Conservation (phyloP, 2,329 filamentous ascomycete species). For the Paraconiothyrium sp. region DNA sequence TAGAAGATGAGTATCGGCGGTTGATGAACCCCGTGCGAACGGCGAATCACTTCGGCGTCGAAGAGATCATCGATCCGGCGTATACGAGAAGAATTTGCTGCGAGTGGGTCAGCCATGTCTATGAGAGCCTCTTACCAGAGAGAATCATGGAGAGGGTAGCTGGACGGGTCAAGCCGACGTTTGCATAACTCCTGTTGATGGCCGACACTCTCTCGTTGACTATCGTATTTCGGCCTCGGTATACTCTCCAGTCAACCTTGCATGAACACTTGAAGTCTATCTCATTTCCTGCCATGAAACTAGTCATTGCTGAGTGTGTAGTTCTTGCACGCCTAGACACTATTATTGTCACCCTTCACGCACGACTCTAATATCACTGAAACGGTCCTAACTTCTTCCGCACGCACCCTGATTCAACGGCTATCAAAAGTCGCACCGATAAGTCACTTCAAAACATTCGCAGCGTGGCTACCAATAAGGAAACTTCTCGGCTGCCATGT, state of each 20-base stretch:
- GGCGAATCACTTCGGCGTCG: slow-evolving; percentile 70
- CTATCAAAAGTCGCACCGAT: neutral
- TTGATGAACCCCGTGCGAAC: slow-evolving; percentile 73
- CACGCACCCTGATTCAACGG: neutral
- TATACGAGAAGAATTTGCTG: slow-evolving; percentile 65
- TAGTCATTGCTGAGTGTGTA: neutral
- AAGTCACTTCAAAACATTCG: neutral
- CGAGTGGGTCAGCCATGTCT: slow-evolving; percentile 66
- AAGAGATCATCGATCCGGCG: slow-evolving; percentile 72
- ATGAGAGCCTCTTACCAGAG: slow-evolving; percentile 61
- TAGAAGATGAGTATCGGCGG: slow-evolving; percentile 68
- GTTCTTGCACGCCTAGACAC: neutral
- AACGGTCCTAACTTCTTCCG: neutral
- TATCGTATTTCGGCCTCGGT: neutral
- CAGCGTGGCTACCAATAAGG: neutral
- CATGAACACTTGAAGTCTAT: neutral
- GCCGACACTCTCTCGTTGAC: neutral
- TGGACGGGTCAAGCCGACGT: slow-evolving; percentile 48
- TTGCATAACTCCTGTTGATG: slow-evolving; percentile 28
- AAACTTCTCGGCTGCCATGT: neutral
- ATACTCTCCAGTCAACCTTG: neutral
- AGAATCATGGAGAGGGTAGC: slow-evolving; percentile 56
- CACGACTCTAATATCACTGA: neutral
- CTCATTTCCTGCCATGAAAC: neutral
- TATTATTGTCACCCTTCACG: neutral